Base-by-base conservation (phyloP, 257 asterid species). In the Jacaranda mimosifolia region DNA sequence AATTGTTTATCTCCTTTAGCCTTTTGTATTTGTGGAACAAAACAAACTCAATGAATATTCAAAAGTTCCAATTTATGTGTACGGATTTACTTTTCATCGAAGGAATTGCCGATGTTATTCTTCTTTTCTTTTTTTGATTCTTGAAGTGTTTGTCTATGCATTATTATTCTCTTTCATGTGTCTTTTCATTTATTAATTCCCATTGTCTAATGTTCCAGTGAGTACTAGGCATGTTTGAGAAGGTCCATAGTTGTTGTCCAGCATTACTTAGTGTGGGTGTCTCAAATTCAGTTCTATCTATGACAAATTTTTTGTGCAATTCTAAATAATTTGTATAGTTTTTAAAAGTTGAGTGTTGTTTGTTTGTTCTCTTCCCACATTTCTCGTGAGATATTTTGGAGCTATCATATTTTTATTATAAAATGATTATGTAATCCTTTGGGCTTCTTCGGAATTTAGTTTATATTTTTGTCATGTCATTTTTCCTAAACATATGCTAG, bases 171-270 rank as follows among this genome's bases (percentile, higher is more conserved):
- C 13, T 56, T 51, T 62, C 73, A 58, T 63, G 77, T 71, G 42
- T 49, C 46, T 3, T 9, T 56, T 76, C 81, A 69, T 82, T 70
- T 82, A 86, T 87, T 89, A 83, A 89, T 84, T 39, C 53, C 63
- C 70, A 84, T 83, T 85, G 91, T 88, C 87, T 89, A 84, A 77
- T 91, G 87, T 91, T 91, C 92, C 93, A 91, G 97, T 89, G 97
- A 91, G 97, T 91, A 76, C 88, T 91, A 87, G 89, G 87, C 90
- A 83, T 88, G 85, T 89, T 81, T 88, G 92, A 81, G 90, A 81
- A 81, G 92, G 91, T 91, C 84, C 90, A 87, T 91, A 82, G 91
- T 89, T 70, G 84, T 89, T 91, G 88, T 91, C 91, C 88, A 88
- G 89, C 95, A 42, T 84, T 89, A 91, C 93, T 86, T 90, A 85